Base-by-base conservation (phyloP, 2,329 filamentous ascomycete species). In the Apiospora aurea region DNA sequence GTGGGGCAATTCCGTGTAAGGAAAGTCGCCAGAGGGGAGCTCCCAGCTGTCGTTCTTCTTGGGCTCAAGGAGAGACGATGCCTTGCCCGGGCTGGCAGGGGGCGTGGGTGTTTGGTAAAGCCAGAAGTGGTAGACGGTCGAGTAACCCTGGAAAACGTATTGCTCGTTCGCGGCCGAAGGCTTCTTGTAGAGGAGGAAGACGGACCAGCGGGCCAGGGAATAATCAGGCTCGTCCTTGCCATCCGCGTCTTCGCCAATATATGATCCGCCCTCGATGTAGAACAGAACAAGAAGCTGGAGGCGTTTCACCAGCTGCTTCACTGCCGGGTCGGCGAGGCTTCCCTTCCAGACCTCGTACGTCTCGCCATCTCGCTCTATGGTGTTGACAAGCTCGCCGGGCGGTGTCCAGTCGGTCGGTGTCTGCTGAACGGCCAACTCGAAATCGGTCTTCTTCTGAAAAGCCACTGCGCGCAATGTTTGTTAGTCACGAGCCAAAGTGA, bases 261-360 rank as follows among this genome's bases (percentile, higher is more conserved):
- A 90, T 5, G 90, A 93, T n/a, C 95, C 96, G 41, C 94, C 96
- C 81, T 99, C 97, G 74, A 99, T 98, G 81, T 95, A 97, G 73
- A 98, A 87, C 21, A 94, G 90, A 6, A 95, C 90, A 47, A 97
- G 85, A 71, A 98, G 90, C 83, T 97, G 95, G 75, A 97, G 89
- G 70, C 95, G 94, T 73, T 90, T 90, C 78, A 97, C 86, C 51
- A 98, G 85, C 77, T 91, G 87, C 78, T 89, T 89, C 57, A 97
- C 90, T 21, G 87, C 87, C 0, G 88, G 84, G 79, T 98, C 92
- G 2, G 88, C 86, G 70, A 99, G 85, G 69, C 86, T 92, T 11
- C 94, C 93, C 76, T 89, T 91, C 94, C 95, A 98, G 71, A 98
- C 89, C 82, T 98, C 94, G 80, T 93, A 97, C 34, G 87, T 87